Percentiles rank a stretch among this genome's conserved stretches.
Conservation (phyloP, 1,139 yeast genomes). For the Taphrina deformans region DNA sequence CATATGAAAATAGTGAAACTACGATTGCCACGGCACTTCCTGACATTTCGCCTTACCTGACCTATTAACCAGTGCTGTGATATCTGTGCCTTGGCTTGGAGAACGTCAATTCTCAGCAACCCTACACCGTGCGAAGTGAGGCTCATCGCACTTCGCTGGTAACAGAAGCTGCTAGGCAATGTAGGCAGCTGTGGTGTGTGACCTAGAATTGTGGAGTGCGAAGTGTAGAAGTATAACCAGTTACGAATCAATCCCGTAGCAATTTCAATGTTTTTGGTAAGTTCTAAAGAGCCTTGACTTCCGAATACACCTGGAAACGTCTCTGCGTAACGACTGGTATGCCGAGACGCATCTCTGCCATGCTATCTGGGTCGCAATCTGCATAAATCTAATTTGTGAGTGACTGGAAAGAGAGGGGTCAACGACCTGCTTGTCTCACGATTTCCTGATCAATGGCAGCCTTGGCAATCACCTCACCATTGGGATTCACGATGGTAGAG, state of each 20-base stretch:
- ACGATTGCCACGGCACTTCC: too few species aligned
- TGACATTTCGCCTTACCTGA: too few species aligned
- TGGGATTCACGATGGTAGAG: slow-evolving; percentile 81
- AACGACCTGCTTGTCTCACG: slow-evolving; percentile 9
- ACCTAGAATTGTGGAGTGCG: too few species aligned
- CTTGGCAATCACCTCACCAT: slow-evolving; percentile 75
- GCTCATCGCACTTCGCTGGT: too few species aligned
- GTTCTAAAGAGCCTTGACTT: slow-evolving; percentile 51
- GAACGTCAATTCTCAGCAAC: too few species aligned
- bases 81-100: background rate
- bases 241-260: too few species aligned
- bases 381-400: slow-evolving; percentile 55
- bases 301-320: slow-evolving; percentile 79
- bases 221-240: too few species aligned
- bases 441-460: slow-evolving; percentile 85
- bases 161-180: too few species aligned
- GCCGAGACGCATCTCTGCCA: slow-evolving; percentile 63
- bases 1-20: background rate
- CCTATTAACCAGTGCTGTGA: too few species aligned
- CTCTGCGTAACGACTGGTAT: slow-evolving; percentile 81
- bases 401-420: too few species aligned
- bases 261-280: background rate
- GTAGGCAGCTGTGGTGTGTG: too few species aligned
- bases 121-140: too few species aligned
- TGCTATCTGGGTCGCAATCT: slow-evolving; percentile 64